Evolutionary conservation across 371 early-diverging fungal genomes (phyloP), one percentile per base, ranked within the genome.

Genomic region (Chytridium lagenaria): DNA sequence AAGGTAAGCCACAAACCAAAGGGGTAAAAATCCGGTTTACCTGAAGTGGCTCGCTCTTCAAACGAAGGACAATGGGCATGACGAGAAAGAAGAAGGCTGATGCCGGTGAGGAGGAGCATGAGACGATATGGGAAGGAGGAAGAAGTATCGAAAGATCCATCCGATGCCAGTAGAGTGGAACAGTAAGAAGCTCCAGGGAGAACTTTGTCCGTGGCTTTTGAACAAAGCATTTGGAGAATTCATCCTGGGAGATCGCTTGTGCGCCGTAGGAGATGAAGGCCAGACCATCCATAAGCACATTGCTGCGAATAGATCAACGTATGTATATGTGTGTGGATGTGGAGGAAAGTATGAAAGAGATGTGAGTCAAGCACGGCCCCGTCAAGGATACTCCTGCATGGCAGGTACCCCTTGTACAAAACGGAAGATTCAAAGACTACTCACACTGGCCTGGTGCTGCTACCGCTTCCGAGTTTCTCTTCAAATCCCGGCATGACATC

Each of bases 221-320:
- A 34, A 70, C 73, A 64, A 84, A 84, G 76, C 82, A 82, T 57
- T 82, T 82, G 12, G 78, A 76, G 67, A 84, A 84, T 59, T 84
- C 84, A 70, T 84, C 84, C 65, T 82, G 81, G 0, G 84, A 78
- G 34, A 84, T 83, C 3, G 84, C 84, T 52, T 80, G 79, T 1
- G 83, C 84, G 30, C 77, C 84, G 52, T 69, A 81, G 23, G 73
- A 71, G 40, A 84, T 81, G 76, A 84, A 82, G 1, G 82, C 77
- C n/a, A 84, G 72, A 10, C 81, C 84, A 63, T 84, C 84, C 72
- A 75, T 66, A 0, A 84, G 80, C n/a, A 77, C 78, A 57, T 68
- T 72, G 23, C 77, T 75, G 49, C 28, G 33, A 61, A 12, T 55
- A 3, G 49, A 63, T 5, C 44, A 44, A 44, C 44, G 44, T 19